Evolutionary conservation across 1,284 basidiomycete genomes (phyloP).

Genomic region (Pyrrhoderma lamaoense): DNA sequence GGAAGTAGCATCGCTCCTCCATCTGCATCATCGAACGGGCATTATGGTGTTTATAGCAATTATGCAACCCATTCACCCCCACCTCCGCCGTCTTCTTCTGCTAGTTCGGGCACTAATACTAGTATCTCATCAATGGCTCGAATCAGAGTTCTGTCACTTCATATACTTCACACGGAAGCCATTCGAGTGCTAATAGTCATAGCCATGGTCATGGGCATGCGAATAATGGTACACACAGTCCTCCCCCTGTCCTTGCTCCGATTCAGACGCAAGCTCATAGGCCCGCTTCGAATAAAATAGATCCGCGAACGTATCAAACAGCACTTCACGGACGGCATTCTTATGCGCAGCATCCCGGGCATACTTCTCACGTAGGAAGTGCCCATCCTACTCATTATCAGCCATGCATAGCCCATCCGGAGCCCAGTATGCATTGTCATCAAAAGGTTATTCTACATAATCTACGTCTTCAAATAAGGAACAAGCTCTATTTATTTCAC

Average conservation of each 20-base stretch:
- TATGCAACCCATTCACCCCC: not conserved
- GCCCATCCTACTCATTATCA: not conserved
- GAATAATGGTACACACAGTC: slow-evolving; percentile 3
- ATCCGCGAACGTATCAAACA: not conserved
- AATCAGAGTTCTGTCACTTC: not conserved
- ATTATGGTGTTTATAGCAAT: not conserved
- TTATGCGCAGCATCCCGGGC: not conserved
- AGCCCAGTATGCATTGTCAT: not conserved
- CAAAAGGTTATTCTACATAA: not conserved
- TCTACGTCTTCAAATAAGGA: too few relatives aligned
- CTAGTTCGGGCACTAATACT: not conserved
- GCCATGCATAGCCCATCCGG: not conserved
- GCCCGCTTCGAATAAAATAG: not conserved
- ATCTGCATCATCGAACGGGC: not conserved
- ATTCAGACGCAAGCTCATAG: slow-evolving; percentile 1
- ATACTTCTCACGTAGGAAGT: not conserved
- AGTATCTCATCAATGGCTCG: not conserved
- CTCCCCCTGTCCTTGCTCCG: slow-evolving; percentile 10
- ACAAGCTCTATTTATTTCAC: too few relatives aligned
- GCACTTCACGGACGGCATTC: not conserved
- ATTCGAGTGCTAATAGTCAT: not conserved
- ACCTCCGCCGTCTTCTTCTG: not conserved
- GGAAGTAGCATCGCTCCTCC: not conserved
- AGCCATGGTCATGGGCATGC: not conserved
- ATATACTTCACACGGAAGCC: not conserved